These are phyloP conservation scores for Exophiala aquamarina DNA, from an alignment of 2,329 filamentous ascomycete genomes.

Conservation along the genomic window DNA sequence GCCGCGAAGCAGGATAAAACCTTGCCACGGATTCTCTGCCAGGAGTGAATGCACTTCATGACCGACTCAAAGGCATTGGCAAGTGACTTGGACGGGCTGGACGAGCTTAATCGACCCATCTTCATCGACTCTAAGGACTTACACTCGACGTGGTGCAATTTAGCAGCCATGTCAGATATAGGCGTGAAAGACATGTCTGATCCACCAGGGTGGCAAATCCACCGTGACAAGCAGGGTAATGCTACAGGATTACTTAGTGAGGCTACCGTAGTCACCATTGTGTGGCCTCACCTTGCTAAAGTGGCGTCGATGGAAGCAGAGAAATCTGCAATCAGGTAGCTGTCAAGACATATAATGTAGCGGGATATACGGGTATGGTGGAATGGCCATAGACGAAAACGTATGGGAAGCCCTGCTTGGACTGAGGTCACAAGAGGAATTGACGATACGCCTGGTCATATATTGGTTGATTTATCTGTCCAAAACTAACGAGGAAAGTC, in stretches of 20 bases:
- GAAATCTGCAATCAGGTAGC: constrained; percentile 37
- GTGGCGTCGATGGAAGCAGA: constrained; percentile 44
- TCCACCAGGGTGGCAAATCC: constrained; percentile 46
- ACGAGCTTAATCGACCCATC: constrained; percentile 50
- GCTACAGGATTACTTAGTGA: constrained; percentile 47
- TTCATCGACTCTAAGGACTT: constrained; percentile 50
- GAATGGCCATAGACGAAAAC: constrained; percentile 56
- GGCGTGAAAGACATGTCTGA: constrained; percentile 39
- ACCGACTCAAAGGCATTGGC: constrained; percentile 44
- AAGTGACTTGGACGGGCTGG: constrained; percentile 50
- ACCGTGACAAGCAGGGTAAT: constrained; percentile 43
- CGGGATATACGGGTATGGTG: constrained; percentile 48
- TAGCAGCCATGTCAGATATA: constrained; percentile 46
- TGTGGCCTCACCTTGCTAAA: constrained; percentile 45
- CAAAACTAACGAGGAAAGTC: constrained; percentile 36
- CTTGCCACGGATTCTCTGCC: constrained; percentile 43
- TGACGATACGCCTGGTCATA: constrained; percentile 46
- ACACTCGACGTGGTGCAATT: constrained; percentile 52
- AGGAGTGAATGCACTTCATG: constrained; percentile 49
- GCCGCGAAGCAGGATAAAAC: constrained; percentile 41
- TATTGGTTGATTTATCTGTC: constrained; percentile 49
- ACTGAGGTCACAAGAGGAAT: constrained; percentile 34
- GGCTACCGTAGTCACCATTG: constrained; percentile 42
- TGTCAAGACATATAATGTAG: constrained; percentile 42
- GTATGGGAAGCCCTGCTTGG: constrained; percentile 46